Percentiles rank a stretch among this genome's conserved stretches.
These are phyloP conservation scores for Coemansia sp. DNA, from an alignment of 192 early-diverging fungal species.

Conservation along the genomic window DNA sequence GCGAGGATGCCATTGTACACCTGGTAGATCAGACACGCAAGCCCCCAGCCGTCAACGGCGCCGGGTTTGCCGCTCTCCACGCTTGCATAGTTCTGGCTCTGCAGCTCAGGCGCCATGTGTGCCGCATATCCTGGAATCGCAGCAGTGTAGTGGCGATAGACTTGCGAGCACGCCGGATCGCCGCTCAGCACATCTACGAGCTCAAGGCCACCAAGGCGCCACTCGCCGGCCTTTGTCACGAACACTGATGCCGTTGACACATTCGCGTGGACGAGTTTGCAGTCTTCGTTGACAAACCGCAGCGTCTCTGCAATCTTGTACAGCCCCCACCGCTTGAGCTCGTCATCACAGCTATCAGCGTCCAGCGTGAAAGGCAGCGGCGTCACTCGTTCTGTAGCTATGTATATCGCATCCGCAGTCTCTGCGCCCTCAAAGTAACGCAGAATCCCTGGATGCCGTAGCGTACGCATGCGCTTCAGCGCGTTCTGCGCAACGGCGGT, in stretches of 20 bases:
- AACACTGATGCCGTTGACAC: conserved; percentile 76
- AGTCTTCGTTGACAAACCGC: conserved; percentile 85
- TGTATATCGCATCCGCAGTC: conserved; percentile 64
- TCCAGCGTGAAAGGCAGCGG: conserved; percentile 63
- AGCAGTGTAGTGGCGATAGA: conserved; percentile 24
- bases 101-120: conserved; percentile 42
- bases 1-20: conserved; percentile 68
- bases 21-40: conserved; percentile 80
- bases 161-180: conserved; percentile 12
- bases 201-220: conserved; percentile 92
- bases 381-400: conserved; percentile 82
- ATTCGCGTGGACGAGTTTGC: conserved; percentile 85
- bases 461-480: conserved; percentile 79
- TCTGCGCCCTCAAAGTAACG: conserved; percentile 86
- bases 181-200: conserved; percentile 69
- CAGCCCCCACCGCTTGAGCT: conserved; percentile 80
- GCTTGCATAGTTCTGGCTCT: conserved; percentile 28
- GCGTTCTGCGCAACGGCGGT: conserved; percentile 86
- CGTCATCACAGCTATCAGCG: conserved; percentile 52
- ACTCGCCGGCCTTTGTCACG: conserved; percentile 89
- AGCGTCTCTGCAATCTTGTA: conserved; percentile 86
- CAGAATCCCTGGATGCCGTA: conserved; percentile 87
- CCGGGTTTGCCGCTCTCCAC: conserved; percentile 22
- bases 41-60: conserved; percentile 80
- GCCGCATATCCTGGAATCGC: conserved; percentile 40